Conservation (phyloP, 768 basidiomycete species). For the Termitomyces sp. region DNA sequence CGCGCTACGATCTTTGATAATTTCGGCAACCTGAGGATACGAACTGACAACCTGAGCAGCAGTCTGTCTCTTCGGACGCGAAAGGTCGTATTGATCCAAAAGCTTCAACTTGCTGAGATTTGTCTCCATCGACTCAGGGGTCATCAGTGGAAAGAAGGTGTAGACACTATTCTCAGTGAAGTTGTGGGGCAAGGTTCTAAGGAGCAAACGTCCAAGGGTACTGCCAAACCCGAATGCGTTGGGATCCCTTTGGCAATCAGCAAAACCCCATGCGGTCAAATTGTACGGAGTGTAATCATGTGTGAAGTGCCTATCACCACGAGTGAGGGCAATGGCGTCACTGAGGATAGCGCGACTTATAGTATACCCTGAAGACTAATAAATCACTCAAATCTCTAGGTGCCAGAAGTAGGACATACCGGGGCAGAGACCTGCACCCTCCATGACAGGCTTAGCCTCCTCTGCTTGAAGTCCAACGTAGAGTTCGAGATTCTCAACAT, state of each 20-base stretch:
- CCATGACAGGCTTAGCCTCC: constrained; percentile 65
- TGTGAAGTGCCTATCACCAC: constrained; percentile 80
- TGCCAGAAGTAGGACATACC: constrained; percentile 30
- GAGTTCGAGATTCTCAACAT: constrained; percentile 73
- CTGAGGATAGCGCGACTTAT: constrained; percentile 80
- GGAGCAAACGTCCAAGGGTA: constrained; percentile 65
- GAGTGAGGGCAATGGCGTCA: constrained; percentile 82
- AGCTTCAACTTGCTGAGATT: constrained; percentile 52
- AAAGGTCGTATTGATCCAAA: constrained; percentile 47
- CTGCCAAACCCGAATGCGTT: constrained; percentile 71
- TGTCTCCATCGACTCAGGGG: constrained; percentile 60
- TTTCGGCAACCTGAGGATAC: constrained; percentile 46
- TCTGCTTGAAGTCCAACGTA: constrained; percentile 81
- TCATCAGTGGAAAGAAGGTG: constrained; percentile 88
- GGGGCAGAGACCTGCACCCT: constrained; percentile 82
- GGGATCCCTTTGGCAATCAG: constrained; percentile 73
- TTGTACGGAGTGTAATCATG: constrained; percentile 79
- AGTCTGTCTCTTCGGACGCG: constrained; percentile 34
- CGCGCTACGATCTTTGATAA: constrained; percentile 37
- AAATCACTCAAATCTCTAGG: neutral
- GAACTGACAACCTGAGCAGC: constrained; percentile 29
- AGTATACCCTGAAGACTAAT: constrained; percentile 53
- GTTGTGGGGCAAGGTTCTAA: constrained; percentile 67
- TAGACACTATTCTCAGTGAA: constrained; percentile 67
- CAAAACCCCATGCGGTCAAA: constrained; percentile 79